Evolutionary conservation across 2,329 filamentous ascomycete genomes (phyloP).

Genomic region (Lecanosticta acicola): DNA sequence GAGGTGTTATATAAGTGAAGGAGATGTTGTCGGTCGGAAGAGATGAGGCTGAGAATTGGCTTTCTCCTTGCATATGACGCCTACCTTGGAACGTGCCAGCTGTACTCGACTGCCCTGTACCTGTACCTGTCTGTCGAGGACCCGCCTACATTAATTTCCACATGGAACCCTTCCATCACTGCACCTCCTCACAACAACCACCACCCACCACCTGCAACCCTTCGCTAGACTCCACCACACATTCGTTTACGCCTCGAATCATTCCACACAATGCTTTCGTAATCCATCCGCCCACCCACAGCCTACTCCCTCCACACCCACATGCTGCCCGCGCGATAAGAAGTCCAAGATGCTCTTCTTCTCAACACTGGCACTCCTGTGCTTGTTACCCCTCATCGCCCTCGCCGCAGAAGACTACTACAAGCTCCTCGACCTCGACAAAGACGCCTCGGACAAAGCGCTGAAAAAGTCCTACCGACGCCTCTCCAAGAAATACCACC

Average conservation of each 20-base stretch:
- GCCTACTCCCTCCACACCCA: slow-evolving; percentile 10
- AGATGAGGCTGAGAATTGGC: neutral
- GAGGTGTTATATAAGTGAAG: neutral
- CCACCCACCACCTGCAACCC: neutral
- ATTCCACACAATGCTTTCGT: neutral
- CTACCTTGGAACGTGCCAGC: neutral
- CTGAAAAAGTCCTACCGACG: slow-evolving; percentile 90
- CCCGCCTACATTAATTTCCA: too few species aligned
- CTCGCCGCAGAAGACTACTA: slow-evolving; percentile 65
- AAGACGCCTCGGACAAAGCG: slow-evolving; percentile 73
- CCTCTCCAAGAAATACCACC: slow-evolving; percentile 92
- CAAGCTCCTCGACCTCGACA: slow-evolving; percentile 77
- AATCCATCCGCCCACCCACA: too few species aligned
- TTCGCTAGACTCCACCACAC: neutral
- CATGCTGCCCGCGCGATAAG: slow-evolving; percentile 11
- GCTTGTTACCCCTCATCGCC: slow-evolving; percentile 39
- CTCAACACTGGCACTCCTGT: slow-evolving; percentile 39
- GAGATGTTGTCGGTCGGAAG: neutral
- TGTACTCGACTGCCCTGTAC: too few species aligned
- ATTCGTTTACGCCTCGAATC: neutral
- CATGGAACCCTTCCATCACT: too few species aligned
- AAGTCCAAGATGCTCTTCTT: slow-evolving; percentile 38
- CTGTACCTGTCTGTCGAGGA: neutral
- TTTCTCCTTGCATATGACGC: neutral
- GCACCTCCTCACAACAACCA: neutral